Conservation (phyloP, 768 basidiomycete species). For the Lyophyllum decastes region DNA sequence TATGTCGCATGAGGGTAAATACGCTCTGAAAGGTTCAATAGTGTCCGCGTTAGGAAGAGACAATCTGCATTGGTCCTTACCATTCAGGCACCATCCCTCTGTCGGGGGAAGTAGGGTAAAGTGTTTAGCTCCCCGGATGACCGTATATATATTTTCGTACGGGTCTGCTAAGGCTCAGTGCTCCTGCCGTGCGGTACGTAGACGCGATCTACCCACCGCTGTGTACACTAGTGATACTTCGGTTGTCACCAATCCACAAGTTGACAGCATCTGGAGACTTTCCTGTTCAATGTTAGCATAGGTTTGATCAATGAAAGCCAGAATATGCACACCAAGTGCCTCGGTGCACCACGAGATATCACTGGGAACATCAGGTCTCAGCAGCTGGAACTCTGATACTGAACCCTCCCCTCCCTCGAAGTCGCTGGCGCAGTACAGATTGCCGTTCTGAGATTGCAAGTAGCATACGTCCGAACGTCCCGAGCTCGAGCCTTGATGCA, state of each 20-base stretch:
- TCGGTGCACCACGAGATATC: conserved; percentile 77
- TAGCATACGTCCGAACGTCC: conserved; percentile 52
- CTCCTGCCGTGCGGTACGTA: background rate
- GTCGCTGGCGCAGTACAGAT: conserved; percentile 58
- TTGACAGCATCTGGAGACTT: conserved; percentile 85
- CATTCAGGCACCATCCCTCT: conserved; percentile 83
- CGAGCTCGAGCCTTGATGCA: conserved; percentile 2
- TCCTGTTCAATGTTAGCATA: conserved; percentile 34
- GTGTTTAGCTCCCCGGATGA: conserved; percentile 80
- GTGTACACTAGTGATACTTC: conserved; percentile 84
- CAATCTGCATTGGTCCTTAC: conserved; percentile 36
- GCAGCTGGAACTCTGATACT: conserved; percentile 59
- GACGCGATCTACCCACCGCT: conserved; percentile 52
- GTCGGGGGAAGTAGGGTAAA: conserved; percentile 88
- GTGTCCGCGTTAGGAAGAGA: background rate
- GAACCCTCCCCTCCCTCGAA: conserved; percentile 31
- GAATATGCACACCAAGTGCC: conserved; percentile 62
- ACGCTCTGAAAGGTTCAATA: conserved; percentile 41
- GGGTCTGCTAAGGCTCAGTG: conserved; percentile 35
- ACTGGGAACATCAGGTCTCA: conserved; percentile 66
- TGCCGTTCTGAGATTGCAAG: conserved; percentile 92
- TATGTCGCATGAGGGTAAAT: conserved; percentile 71
- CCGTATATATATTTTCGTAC: conserved; percentile 92
- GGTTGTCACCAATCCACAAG: conserved; percentile 84
- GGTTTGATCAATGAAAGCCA: background rate